Percentiles rank a stretch among this genome's conserved stretches.
These are phyloP conservation scores for Agaricus subrufescens DNA, from an alignment of 768 basidiomycete genomes.

Conservation along the genomic window DNA sequence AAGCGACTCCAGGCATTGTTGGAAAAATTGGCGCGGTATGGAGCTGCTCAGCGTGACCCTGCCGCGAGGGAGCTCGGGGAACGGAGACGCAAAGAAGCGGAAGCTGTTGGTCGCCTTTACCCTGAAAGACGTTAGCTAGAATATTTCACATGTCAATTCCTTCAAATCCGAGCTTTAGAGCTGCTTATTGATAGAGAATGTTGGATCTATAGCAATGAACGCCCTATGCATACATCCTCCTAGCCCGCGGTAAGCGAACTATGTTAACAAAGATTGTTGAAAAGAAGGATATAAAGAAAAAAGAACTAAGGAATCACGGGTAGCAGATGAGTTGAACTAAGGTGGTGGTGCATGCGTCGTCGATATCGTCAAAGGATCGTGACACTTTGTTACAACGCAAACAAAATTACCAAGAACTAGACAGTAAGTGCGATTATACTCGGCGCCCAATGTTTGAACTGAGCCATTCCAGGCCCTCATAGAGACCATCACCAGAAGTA, in stretches of 20 bases:
- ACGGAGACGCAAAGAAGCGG: constrained; percentile 71
- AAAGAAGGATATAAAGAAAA: constrained; percentile 20
- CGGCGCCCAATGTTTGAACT: constrained; percentile 87
- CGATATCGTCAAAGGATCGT: constrained; percentile 57
- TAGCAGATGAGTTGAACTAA: constrained; percentile 24
- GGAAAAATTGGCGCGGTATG: constrained; percentile 74
- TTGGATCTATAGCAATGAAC: constrained; percentile 8
- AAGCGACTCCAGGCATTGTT: constrained; percentile 70
- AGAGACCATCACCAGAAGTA: constrained; percentile 96
- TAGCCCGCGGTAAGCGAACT: not conserved
- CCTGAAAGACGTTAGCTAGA: constrained; percentile 52
- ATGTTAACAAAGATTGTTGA: constrained; percentile 3
- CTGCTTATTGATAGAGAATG: not conserved
- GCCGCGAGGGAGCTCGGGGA: constrained; percentile 63
- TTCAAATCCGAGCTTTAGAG: not conserved
- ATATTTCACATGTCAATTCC: not conserved
- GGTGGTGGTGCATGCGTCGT: constrained; percentile 47
- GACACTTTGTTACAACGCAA: constrained; percentile 45
- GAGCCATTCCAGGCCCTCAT: constrained; percentile 98
- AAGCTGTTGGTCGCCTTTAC: constrained; percentile 68
- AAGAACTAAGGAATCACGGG: constrained; percentile 24
- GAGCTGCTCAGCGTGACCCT: constrained; percentile 55
- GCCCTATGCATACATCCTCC: not conserved
- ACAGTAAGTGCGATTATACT: constrained; percentile 44
- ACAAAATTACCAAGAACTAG: constrained; percentile 40